phyloP scores from a whole-genome alignment of 78 protist genomes.

The slime mould (Dictyostelium discoideum) region DNA sequence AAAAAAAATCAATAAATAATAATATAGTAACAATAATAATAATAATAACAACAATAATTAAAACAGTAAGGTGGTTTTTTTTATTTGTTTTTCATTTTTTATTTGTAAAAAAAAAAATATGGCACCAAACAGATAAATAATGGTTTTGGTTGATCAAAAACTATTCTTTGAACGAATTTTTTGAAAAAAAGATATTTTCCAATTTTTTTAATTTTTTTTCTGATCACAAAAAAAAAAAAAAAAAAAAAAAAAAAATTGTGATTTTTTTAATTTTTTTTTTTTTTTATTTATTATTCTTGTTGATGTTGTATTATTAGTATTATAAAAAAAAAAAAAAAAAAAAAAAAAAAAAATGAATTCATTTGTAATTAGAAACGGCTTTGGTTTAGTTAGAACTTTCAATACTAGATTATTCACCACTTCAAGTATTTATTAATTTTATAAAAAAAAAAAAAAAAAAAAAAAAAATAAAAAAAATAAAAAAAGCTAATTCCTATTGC shows the following conservation, averaged over 20 bases:
- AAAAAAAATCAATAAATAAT: no score
- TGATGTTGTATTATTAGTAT: neutral
- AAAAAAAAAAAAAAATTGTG: no score
- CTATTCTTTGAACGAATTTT: neutral
- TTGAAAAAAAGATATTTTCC: neutral
- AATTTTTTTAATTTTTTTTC: no score
- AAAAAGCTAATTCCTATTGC: neutral
- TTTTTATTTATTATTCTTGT: no score
- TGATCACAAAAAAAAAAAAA: neutral
- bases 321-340: constrained; percentile 1
- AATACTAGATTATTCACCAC: neutral
- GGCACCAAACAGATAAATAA: neutral
- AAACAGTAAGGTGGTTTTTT: no score
- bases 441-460: no score
- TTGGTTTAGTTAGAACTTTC: neutral
- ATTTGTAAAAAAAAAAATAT: neutral
- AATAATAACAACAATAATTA: no score
- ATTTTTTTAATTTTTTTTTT: neutral
- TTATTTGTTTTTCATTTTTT: neutral
- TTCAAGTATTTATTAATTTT: neutral
- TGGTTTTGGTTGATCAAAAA: neutral
- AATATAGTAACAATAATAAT: no score
- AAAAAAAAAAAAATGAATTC: neutral
- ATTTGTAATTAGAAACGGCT: neutral
- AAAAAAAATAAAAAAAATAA: neutral